Evolutionary conservation across 352 stramenopile genomes (phyloP).

Genomic region (Phytophthora podocarpi): DNA sequence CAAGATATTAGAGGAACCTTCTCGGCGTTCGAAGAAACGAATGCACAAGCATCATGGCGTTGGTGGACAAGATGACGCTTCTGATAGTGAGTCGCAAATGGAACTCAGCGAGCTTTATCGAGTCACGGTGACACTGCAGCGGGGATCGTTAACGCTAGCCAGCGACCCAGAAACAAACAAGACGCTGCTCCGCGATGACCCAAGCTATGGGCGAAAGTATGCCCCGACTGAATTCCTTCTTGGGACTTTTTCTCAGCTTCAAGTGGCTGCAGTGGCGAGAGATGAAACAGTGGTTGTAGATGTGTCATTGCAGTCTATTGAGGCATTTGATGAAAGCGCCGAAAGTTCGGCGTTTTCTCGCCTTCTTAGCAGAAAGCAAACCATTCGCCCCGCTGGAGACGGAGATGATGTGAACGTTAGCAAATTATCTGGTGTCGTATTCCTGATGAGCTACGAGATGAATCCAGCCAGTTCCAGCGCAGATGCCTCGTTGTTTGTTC

Average conservation of each 20-base stretch:
- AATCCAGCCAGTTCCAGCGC: conserved; percentile 65
- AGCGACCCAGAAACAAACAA: conserved; percentile 79
- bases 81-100: conserved; percentile 41
- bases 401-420: conserved; percentile 58
- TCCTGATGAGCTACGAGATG: conserved; percentile 86
- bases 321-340: conserved; percentile 88
- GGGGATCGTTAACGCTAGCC: conserved; percentile 75
- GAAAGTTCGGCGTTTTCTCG: conserved; percentile 84
- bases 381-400: conserved; percentile 44
- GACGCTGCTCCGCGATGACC: conserved; percentile 63
- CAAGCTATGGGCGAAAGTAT: conserved; percentile 70
- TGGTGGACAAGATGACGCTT: conserved; percentile 28
- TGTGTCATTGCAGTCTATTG: conserved; percentile 86
- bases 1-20: conserved; percentile 85
- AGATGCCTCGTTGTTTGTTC: conserved; percentile 78
- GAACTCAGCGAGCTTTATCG: conserved; percentile 66
- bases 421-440: conserved; percentile 77
- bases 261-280: conserved; percentile 70
- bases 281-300: conserved; percentile 80
- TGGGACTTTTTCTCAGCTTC: conserved; percentile 77
- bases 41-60: conserved; percentile 39
- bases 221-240: conserved; percentile 78
- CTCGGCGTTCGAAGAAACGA: conserved; percentile 63
- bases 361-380: conserved; percentile 75
- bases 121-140: conserved; percentile 72